Evolutionary conservation across 176 grass and related monocot species (phyloP).

Genomic region (Zea luxurians): DNA sequence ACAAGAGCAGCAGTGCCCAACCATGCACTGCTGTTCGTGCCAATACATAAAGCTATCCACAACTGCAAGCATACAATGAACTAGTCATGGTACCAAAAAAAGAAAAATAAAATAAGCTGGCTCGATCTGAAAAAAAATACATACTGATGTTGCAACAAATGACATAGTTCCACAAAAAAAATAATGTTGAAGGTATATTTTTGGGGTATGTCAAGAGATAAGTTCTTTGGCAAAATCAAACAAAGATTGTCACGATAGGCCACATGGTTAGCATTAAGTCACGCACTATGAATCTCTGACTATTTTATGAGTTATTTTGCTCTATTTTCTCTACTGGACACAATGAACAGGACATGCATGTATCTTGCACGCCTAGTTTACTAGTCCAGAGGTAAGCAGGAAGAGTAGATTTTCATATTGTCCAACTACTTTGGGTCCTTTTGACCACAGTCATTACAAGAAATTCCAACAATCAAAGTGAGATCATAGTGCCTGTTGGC

Average conservation of each 20-base stretch:
- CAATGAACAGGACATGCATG: not conserved
- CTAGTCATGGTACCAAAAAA: slow-evolving; percentile 8
- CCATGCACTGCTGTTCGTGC: slow-evolving; percentile 95
- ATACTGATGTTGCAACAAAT: slow-evolving; percentile 4
- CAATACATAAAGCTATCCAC: slow-evolving; percentile 84
- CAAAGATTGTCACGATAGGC: not conserved
- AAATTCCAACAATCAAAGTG: not conserved
- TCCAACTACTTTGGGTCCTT: not conserved
- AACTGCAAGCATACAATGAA: slow-evolving; percentile 57
- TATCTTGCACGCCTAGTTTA: not conserved
- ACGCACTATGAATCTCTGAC: not conserved
- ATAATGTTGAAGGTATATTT: not conserved
- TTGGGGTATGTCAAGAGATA: not conserved
- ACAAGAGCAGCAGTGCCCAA: slow-evolving; percentile 79
- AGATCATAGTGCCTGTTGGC: not conserved
- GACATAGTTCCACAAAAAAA: not conserved
- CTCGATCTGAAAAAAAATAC: not conserved
- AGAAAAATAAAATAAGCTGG: not conserved
- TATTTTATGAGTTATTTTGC: not conserved
- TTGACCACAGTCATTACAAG: not conserved
- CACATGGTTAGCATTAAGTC: not conserved
- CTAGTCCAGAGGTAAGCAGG: not conserved
- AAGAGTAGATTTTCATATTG: not conserved
- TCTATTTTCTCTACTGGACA: slow-evolving; percentile 7
- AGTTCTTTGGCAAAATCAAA: not conserved